A percentile compares a stretch with the other conserved stretches of the same genome.
Conservation (phyloP, 345 rosid species). For the Sisymbrium irio region DNA sequence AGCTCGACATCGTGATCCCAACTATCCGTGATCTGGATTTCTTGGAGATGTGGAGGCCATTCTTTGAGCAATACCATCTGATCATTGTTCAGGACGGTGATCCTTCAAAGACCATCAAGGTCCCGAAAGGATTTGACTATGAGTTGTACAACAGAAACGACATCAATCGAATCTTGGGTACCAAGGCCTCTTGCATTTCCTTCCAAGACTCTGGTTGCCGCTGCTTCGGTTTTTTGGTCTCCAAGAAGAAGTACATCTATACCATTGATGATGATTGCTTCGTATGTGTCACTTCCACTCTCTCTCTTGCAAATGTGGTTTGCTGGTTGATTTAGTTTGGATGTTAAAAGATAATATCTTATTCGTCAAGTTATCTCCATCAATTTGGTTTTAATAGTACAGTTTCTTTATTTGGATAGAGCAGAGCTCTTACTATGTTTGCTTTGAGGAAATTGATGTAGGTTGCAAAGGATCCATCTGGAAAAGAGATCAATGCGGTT, state of each 20-base stretch:
- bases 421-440: background rate
- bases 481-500: constrained; percentile 48
- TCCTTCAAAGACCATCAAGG: constrained; percentile 49
- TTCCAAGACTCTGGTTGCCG: constrained; percentile 57
- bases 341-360: background rate
- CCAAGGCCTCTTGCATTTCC: constrained; percentile 57
- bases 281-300: constrained; percentile 37
- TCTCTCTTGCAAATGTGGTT: background rate
- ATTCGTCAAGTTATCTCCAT: background rate
- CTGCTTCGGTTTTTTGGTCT: constrained; percentile 53
- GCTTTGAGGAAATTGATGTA: background rate
- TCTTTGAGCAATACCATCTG: constrained; percentile 52
- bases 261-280: constrained; percentile 64
- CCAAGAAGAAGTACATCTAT: constrained; percentile 43
- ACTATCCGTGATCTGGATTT: constrained; percentile 50
- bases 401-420: background rate
- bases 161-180: constrained; percentile 52
- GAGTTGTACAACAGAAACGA: constrained; percentile 55
- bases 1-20: constrained; percentile 53
- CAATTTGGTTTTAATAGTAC: background rate
- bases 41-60: constrained; percentile 57
- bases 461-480: constrained; percentile 55
- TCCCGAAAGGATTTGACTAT: constrained; percentile 54
- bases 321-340: background rate
- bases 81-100: constrained; percentile 57